These are phyloP conservation scores for Moniliella sp. DNA, from an alignment of 1,284 basidiomycete genomes.

Conservation along the genomic window DNA sequence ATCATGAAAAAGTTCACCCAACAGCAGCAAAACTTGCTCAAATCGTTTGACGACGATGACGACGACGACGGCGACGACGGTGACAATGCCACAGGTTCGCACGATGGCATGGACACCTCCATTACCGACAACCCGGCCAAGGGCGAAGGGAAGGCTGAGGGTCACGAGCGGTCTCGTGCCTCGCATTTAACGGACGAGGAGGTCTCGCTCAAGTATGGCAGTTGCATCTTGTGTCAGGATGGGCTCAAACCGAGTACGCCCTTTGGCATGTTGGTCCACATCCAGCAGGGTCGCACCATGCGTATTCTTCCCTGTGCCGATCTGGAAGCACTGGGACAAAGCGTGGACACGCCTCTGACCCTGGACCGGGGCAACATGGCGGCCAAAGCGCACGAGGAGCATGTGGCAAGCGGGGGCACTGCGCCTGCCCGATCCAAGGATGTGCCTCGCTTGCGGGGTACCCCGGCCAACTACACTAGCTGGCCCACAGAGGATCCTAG, in stretches of 20 bases:
- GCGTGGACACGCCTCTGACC: constrained; percentile 41
- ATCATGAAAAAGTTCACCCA: constrained; percentile 30
- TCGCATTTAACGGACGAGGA: constrained; percentile 19
- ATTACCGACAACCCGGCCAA: constrained; percentile 25
- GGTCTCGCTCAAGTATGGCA: no score
- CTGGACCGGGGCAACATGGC: constrained; percentile 10
- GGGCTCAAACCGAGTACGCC: constrained; percentile 52
- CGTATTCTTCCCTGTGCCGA: constrained; percentile 52
- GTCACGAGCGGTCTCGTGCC: constrained; percentile 41
- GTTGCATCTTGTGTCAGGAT: constrained; percentile 94
- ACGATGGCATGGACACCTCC: no score
- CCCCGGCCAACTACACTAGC: not conserved
- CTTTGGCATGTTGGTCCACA: constrained; percentile 69
- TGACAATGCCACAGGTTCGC: constrained; percentile 4
- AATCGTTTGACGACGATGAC: constrained; percentile 19
- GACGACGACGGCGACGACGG: constrained; percentile 16
- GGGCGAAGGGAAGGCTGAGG: constrained; percentile 44
- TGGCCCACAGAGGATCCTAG: not conserved
- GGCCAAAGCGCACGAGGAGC: no score
- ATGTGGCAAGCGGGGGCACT: no score
- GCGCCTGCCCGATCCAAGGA: no score
- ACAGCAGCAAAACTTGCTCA: constrained; percentile 26
- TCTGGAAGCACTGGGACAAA: constrained; percentile 48
- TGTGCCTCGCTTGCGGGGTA: constrained; percentile 1
- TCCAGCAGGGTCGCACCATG: constrained; percentile 63